These are phyloP conservation scores for Atkinsonella texensis DNA, from an alignment of 2,329 filamentous ascomycete species.

Conservation along the genomic window DNA sequence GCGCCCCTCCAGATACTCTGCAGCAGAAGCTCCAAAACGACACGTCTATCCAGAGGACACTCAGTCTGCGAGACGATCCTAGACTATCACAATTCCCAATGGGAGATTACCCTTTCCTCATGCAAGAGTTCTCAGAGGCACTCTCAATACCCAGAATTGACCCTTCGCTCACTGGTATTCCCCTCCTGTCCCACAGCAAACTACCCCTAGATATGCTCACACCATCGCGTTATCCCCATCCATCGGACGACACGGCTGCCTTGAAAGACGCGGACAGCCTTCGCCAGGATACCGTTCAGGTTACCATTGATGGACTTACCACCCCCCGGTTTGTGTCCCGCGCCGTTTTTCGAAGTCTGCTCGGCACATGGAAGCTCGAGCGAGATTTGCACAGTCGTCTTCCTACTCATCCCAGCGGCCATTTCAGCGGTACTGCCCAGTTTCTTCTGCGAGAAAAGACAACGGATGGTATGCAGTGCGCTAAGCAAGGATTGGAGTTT, in stretches of 20 bases:
- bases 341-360: slow-evolving; percentile 58
- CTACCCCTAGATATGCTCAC: slow-evolving; percentile 41
- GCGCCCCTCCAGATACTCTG: slow-evolving; percentile 17
- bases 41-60: slow-evolving; percentile 31
- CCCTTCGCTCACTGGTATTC: slow-evolving; percentile 17
- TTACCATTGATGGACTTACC: slow-evolving; percentile 29
- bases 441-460: slow-evolving; percentile 55
- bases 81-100: slow-evolving; percentile 64
- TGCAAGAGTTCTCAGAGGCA: slow-evolving; percentile 55
- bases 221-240: slow-evolving; percentile 40
- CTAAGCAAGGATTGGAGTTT: slow-evolving; percentile 7
- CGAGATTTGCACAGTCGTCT: slow-evolving; percentile 42
- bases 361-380: slow-evolving; percentile 56
- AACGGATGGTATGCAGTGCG: slow-evolving; percentile 31
- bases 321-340: slow-evolving; percentile 43
- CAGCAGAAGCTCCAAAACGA: slow-evolving; percentile 30
- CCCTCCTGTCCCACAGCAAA: slow-evolving; percentile 26
- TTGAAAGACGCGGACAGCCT: slow-evolving; percentile 28
- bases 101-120: slow-evolving; percentile 66
- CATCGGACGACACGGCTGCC: slow-evolving; percentile 24
- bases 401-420: slow-evolving; percentile 49
- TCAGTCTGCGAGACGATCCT: slow-evolving; percentile 38
- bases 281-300: slow-evolving; percentile 31
- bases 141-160: slow-evolving; percentile 36
- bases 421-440: slow-evolving; percentile 49